phyloP scores from a whole-genome alignment of 2,329 filamentous ascomycete species.

The Penicillium sp. region DNA sequence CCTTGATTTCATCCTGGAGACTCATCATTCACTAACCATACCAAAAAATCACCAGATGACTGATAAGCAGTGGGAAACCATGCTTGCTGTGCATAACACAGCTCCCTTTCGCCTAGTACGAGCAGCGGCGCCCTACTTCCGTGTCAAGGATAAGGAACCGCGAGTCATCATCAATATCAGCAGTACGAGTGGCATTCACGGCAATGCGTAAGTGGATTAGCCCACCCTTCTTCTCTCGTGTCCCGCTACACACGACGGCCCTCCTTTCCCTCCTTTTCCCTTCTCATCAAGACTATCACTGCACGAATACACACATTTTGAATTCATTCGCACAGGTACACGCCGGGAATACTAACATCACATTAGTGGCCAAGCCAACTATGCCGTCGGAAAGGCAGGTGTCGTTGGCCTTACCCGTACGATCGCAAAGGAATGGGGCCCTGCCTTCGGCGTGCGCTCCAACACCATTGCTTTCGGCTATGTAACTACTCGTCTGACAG shows the following conservation, averaged over 20 bases:
- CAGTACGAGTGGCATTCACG: constrained; percentile 79
- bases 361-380: constrained; percentile 77
- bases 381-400: constrained; percentile 82
- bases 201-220: constrained; percentile 68
- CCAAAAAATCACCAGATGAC: constrained; percentile 60
- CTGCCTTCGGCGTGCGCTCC: constrained; percentile 76
- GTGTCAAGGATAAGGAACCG: constrained; percentile 79
- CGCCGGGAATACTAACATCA: background rate
- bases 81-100: constrained; percentile 80
- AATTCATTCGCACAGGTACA: background rate
- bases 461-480: constrained; percentile 86
- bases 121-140: constrained; percentile 82
- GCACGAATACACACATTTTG: background rate
- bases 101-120: constrained; percentile 84
- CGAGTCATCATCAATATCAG: constrained; percentile 83
- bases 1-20: background rate
- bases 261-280: background rate
- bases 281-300: background rate
- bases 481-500: constrained; percentile 79
- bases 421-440: constrained; percentile 91
- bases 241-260: background rate
- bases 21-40: background rate
- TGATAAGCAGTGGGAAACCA: constrained; percentile 90
- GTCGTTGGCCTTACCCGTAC: constrained; percentile 83
- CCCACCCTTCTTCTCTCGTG: constrained; percentile 1